Evolutionary conservation across 2,329 filamentous ascomycete species (phyloP), one percentile per base, ranked within the genome.

Genomic region (Capronia coronata): DNA sequence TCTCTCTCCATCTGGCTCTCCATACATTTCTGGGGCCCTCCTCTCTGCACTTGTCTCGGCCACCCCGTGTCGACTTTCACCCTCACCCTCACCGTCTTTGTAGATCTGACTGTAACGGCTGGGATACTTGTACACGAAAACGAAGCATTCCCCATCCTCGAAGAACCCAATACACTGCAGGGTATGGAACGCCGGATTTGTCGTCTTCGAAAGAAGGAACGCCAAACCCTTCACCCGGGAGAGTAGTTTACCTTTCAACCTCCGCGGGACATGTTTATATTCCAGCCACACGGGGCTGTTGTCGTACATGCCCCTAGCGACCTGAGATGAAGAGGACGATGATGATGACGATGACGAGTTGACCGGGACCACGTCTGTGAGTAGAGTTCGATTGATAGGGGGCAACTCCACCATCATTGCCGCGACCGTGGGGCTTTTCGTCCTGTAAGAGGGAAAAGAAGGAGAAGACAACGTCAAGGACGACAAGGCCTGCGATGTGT

Each of bases 51-150:
- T n/a, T n/a, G n/a, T n/a, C n/a, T n/a, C n/a, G n/a, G n/a, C n/a
- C n/a, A n/a, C n/a, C n/a, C n/a, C n/a, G n/a, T n/a, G n/a, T n/a
- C n/a, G n/a, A n/a, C n/a, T n/a, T n/a, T n/a, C n/a, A n/a, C n/a
- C n/a, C n/a, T n/a, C n/a, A n/a, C n/a, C n/a, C n/a, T n/a, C n/a
- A n/a, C 14, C 14, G 6, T 37, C 34, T 1, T 8, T n/a, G 18
- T 37, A 8, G 6, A 37, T 5, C n/a, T n/a, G n/a, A n/a, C n/a
- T n/a, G 34, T 37, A 6, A 13, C 5, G 8, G 16, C 21, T 2
- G 8, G 53, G 50, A 23, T 41, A 47, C 8, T 29, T 38, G 42
- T 53, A 55, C 13, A 55, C 29, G n/a, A 54, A 43, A 14, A 35
- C 50, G 34, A 30, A 48, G 23, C 14, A 13, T 7, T 22, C 39